Evolutionary conservation across 371 early-diverging fungal species (phyloP).

Genomic region (Apophysomyces sp.): DNA sequence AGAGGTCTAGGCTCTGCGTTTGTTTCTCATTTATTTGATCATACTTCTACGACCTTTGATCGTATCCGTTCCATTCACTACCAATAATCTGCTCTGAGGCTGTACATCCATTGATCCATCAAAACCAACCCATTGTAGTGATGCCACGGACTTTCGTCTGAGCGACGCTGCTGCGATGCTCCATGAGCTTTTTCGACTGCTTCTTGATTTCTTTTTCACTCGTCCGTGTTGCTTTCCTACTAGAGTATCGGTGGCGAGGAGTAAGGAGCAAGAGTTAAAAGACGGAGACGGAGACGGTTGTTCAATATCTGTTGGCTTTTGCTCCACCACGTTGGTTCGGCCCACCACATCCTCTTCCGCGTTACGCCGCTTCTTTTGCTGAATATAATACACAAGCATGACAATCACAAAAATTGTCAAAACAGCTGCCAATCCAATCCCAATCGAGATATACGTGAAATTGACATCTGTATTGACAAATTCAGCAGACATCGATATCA

Average conservation of each 20-base stretch:
- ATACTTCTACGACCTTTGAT: not conserved
- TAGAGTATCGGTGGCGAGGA: not conserved
- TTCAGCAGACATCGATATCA: no score
- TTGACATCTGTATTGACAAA: no score
- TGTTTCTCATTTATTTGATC: not conserved
- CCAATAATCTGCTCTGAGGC: not conserved
- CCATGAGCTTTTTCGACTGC: not conserved
- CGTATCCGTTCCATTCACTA: not conserved
- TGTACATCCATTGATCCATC: conserved; percentile 12
- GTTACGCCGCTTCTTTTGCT: not conserved
- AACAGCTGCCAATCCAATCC: not conserved
- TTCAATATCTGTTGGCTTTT: not conserved
- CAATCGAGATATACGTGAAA: not conserved
- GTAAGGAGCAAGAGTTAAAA: not conserved
- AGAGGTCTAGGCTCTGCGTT: no score
- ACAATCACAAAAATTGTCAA: not conserved
- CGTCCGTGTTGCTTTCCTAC: not conserved
- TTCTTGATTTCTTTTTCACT: conserved; percentile 4
- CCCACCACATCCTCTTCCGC: not conserved
- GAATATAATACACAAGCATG: not conserved
- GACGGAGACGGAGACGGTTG: not conserved
- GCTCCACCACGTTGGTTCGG: not conserved
- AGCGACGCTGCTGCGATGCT: conserved; percentile 11
- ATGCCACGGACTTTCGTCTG: conserved; percentile 16
- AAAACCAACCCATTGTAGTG: conserved; percentile 18